A percentile compares a stretch with the other conserved stretches of the same genome.
These are phyloP conservation scores for Fusarium sp. DNA, from an alignment of 2,329 filamentous ascomycete species.

Conservation along the genomic window DNA sequence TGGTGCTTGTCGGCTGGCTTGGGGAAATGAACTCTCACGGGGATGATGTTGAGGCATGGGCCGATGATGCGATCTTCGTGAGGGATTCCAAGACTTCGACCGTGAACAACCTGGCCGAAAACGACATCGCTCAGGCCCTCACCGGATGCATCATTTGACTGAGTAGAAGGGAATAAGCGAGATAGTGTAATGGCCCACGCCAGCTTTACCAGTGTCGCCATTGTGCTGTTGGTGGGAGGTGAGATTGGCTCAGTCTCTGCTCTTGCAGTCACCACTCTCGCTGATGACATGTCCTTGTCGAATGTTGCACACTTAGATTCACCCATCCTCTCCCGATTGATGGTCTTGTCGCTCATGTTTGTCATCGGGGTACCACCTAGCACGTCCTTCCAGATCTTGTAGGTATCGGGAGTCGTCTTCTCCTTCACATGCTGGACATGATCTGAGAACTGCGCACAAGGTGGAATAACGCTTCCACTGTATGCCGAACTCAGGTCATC, in stretches of 20 bases:
- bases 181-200: conserved; percentile 11
- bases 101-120: conserved; percentile 12
- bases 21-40: conserved; percentile 8
- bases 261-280: neutral
- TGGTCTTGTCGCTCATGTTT: neutral
- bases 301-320: neutral
- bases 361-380: neutral
- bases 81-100: conserved; percentile 1
- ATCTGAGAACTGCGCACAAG: conserved; percentile 13
- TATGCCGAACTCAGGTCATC: conserved; percentile 8
- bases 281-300: neutral
- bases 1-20: neutral
- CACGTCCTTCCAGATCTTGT: conserved; percentile 2
- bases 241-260: neutral
- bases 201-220: conserved; percentile 11
- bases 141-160: neutral
- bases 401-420: neutral
- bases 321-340: neutral
- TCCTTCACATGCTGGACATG: neutral
- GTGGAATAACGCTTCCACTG: neutral
- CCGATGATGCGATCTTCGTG: conserved; percentile 16
- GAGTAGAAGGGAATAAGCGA: neutral
- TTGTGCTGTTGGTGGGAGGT: neutral
- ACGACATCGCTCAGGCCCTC: neutral
- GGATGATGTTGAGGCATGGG: conserved; percentile 21